Evolutionary conservation across 192 early-diverging fungal genomes (phyloP).

Genomic region (Endogone sp.): DNA sequence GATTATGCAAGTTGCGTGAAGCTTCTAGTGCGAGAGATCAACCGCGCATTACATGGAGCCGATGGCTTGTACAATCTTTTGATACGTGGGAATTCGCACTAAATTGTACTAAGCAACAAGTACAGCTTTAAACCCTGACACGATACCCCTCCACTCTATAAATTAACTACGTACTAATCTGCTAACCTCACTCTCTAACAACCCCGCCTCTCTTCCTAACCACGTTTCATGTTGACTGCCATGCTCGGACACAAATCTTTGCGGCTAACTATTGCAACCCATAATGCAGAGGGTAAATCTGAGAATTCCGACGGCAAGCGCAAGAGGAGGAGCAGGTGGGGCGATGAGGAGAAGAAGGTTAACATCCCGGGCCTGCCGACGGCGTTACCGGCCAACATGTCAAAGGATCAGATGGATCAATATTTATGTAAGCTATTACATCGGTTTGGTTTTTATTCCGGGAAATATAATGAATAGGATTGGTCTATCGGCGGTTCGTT

Average conservation of each 20-base stretch:
- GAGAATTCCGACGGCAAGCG: conserved; percentile 46
- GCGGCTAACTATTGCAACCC: background rate
- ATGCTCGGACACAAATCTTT: background rate
- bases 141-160: background rate
- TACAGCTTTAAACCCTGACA: background rate
- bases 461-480: background rate
- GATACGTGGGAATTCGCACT: too few species aligned
- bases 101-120: background rate
- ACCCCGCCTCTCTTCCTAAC: background rate
- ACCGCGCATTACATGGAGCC: too few species aligned
- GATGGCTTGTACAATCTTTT: too few species aligned
- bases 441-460: background rate
- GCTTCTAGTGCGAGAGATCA: too few species aligned
- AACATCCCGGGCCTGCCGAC: conserved; percentile 77
- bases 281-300: background rate
- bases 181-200: background rate
- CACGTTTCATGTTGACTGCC: background rate
- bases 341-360: conserved; percentile 65
- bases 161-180: background rate
- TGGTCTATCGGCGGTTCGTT: too few species aligned
- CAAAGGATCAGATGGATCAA: conserved; percentile 74
- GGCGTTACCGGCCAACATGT: conserved; percentile 70
- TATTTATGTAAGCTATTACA: conserved; percentile 61
- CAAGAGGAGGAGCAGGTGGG: conserved; percentile 89
- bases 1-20: background rate